phyloP scores from a whole-genome alignment of 495 filamentous ascomycete genomes.

The Penicillium desertorum region DNA sequence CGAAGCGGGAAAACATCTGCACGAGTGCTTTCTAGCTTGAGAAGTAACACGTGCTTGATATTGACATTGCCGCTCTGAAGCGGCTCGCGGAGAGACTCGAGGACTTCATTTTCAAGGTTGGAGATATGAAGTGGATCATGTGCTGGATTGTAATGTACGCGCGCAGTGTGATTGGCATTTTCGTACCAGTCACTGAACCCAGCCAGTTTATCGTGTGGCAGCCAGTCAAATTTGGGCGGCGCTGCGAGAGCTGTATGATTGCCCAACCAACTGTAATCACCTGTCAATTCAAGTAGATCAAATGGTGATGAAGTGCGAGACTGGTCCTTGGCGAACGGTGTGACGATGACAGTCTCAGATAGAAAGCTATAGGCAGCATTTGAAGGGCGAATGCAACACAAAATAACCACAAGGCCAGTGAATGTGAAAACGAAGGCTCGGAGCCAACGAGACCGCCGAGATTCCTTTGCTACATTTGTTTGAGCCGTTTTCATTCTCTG shows the following conservation, averaged over 20 bases:
- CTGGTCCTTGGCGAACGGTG: conserved; percentile 19
- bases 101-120: conserved; percentile 37
- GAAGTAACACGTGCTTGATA: conserved; percentile 41
- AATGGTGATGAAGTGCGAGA: conserved; percentile 11
- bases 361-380: conserved; percentile 21
- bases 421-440: conserved; percentile 9
- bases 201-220: conserved; percentile 20
- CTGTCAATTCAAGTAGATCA: conserved; percentile 14
- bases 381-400: conserved; percentile 21
- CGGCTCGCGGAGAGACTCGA: conserved; percentile 30
- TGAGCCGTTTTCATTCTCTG: neutral
- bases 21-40: conserved; percentile 46
- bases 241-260: conserved; percentile 25
- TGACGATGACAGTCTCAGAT: conserved; percentile 25
- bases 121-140: conserved; percentile 42
- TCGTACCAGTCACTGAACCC: conserved; percentile 34
- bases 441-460: conserved; percentile 4
- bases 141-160: conserved; percentile 35
- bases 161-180: conserved; percentile 1
- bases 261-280: conserved; percentile 28
- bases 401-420: conserved; percentile 7
- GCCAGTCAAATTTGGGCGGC: conserved; percentile 25
- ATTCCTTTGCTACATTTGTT: neutral
- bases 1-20: conserved; percentile 46
- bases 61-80: conserved; percentile 29